Conservation (phyloP, 352 stramenopile species). For the Poterioochromonas sp. region DNA sequence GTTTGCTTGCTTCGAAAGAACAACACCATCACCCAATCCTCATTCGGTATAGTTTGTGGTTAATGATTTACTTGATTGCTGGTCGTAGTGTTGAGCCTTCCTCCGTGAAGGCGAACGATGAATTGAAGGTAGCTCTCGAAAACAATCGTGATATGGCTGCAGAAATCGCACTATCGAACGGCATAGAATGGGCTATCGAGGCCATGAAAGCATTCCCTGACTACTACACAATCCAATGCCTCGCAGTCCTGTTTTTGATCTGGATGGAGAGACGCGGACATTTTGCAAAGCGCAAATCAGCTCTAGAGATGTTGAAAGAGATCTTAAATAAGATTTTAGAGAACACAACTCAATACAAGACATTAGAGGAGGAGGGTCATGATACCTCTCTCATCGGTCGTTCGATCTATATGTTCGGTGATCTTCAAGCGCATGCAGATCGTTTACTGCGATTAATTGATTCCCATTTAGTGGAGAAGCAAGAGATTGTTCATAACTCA, state of each 20-base stretch:
- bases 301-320: background rate
- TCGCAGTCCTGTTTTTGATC: background rate
- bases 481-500: background rate
- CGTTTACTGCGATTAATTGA: background rate
- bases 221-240: background rate
- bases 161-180: background rate
- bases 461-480: background rate
- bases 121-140: background rate
- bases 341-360: background rate
- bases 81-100: background rate
- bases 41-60: constrained; percentile 19
- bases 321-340: too few relatives aligned
- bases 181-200: constrained; percentile 15
- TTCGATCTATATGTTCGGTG: constrained; percentile 5
- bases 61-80: background rate
- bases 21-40: background rate
- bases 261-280: constrained; percentile 6
- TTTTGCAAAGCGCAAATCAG: background rate
- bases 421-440: background rate
- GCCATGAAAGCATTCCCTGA: background rate
- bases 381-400: background rate
- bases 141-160: background rate
- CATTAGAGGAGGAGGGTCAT: constrained; percentile 11
- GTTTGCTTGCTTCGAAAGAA: too few relatives aligned
- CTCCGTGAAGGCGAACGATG: too few relatives aligned